Evolutionary conservation across 305 asterid genomes (phyloP).

Genomic region (Fraxinus albicans): DNA sequence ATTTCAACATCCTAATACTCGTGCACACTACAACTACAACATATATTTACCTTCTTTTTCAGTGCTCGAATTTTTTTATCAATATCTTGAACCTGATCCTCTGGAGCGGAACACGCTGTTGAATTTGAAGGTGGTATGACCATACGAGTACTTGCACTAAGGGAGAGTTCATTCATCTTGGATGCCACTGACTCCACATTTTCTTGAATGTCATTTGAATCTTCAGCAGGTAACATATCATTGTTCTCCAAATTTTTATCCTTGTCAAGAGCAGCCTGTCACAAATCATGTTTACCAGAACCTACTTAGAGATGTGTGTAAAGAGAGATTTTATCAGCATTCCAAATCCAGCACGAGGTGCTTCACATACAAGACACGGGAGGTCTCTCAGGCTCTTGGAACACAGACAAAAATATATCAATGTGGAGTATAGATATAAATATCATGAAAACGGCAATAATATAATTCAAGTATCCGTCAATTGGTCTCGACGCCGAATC

Average conservation of each 20-base stretch:
- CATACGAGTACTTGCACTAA: conserved; percentile 46
- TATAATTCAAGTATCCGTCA: neutral
- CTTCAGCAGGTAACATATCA: conserved; percentile 43
- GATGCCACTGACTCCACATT: conserved; percentile 50
- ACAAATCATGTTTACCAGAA: conserved; percentile 22
- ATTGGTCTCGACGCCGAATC: neutral
- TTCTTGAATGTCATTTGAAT: conserved; percentile 36
- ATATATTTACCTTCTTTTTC: conserved; percentile 75
- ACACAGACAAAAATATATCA: neutral
- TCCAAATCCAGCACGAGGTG: neutral
- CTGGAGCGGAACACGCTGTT: conserved; percentile 44
- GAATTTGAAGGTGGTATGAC: conserved; percentile 51
- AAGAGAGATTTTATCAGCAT: neutral
- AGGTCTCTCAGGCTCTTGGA: neutral
- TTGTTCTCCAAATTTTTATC: conserved; percentile 40
- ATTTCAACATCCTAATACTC: neutral
- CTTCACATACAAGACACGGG: conserved; percentile 6
- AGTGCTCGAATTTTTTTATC: conserved; percentile 91
- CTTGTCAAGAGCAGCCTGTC: conserved; percentile 74
- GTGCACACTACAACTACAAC: neutral
- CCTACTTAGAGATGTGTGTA: conserved; percentile 11
- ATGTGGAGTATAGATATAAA: neutral
- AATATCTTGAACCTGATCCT: conserved; percentile 62
- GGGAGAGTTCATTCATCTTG: conserved; percentile 62
- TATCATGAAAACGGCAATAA: neutral